Evolutionary conservation across 805 yeast species (phyloP).

Genomic region (Candida orba): DNA sequence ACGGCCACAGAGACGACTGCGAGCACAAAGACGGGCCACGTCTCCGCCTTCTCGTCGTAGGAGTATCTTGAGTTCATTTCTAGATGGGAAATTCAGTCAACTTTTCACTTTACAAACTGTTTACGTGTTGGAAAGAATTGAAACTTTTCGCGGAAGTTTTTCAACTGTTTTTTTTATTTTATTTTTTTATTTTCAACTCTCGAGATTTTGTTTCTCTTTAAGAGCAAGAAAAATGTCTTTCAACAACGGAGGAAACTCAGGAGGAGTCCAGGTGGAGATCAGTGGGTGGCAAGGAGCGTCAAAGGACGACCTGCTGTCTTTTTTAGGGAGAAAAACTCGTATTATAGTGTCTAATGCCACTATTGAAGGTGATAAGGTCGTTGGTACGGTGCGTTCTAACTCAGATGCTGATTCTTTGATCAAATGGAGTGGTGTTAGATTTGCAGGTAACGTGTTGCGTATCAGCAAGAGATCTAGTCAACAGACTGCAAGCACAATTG

Average conservation of each 20-base stretch:
- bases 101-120: background rate
- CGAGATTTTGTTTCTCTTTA: background rate
- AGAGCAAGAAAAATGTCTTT: constrained; percentile 9
- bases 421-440: constrained; percentile 68
- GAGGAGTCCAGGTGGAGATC: constrained; percentile 49
- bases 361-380: constrained; percentile 50
- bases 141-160: background rate
- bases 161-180: background rate
- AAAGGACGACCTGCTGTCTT: constrained; percentile 57
- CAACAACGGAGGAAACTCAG: constrained; percentile 10
- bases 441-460: constrained; percentile 65
- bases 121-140: background rate
- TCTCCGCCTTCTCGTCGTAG: constrained; percentile 22
- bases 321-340: constrained; percentile 60
- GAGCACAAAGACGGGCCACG: constrained; percentile 24
- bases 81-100: no score
- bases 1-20: constrained; percentile 20
- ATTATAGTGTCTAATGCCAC: constrained; percentile 45
- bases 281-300: constrained; percentile 80
- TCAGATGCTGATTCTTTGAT: constrained; percentile 52
- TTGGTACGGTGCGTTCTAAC: constrained; percentile 48
- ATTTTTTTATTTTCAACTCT: background rate
- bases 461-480: constrained; percentile 30
- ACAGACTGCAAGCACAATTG: constrained; percentile 43
- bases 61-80: constrained; percentile 22